phyloP scores from a whole-genome alignment of 1,139 yeast genomes.

The Kodamaea derodonti region DNA sequence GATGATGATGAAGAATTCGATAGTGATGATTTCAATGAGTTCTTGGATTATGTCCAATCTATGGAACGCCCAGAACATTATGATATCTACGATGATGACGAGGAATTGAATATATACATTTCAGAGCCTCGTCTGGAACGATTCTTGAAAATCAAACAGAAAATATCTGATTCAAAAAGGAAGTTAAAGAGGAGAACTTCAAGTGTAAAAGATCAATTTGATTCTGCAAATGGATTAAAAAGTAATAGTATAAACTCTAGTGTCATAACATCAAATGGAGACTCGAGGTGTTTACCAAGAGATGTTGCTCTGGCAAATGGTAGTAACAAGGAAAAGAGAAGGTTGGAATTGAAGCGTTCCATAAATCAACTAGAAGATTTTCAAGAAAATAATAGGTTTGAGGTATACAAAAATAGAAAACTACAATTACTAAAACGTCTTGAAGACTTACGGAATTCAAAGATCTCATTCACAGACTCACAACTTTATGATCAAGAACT shows the following conservation, averaged over 20 bases:
- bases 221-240: neutral
- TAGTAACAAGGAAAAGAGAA: constrained; percentile 22
- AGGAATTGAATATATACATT: constrained; percentile 3
- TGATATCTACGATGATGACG: constrained; percentile 4
- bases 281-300: constrained; percentile 5
- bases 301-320: constrained; percentile 26
- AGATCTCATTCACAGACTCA: constrained; percentile 19
- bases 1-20: constrained; percentile 3
- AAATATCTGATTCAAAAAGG: neutral
- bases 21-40: constrained; percentile 10
- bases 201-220: neutral
- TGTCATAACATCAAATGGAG: neutral
- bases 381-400: constrained; percentile 15
- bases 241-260: neutral
- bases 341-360: constrained; percentile 18
- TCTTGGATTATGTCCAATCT: constrained; percentile 9
- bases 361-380: constrained; percentile 16
- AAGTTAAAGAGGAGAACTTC: constrained; percentile 1
- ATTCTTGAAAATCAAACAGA: constrained; percentile 4
- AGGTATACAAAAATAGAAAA: constrained; percentile 22
- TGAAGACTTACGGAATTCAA: constrained; percentile 23
- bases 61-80: constrained; percentile 5
- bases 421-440: constrained; percentile 24
- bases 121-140: constrained; percentile 2
- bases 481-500: constrained; percentile 31